Conservation (phyloP, 2,329 filamentous ascomycete species). For the Nemania sp. region DNA sequence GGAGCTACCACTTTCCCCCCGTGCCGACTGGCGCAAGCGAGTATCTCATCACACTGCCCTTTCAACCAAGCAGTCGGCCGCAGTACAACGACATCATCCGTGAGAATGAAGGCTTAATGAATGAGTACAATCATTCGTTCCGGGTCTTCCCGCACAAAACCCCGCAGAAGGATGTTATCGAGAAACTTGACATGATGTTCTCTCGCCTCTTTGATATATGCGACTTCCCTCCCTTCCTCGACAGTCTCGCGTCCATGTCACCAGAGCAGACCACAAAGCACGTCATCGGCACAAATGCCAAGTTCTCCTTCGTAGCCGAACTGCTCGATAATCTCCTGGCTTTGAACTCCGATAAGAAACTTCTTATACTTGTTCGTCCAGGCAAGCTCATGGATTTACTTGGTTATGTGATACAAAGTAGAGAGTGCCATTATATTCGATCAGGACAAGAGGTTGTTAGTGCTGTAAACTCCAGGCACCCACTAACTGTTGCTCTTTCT, state of each 20-base stretch:
- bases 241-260: conserved; percentile 50
- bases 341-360: conserved; percentile 46
- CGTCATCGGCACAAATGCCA: conserved; percentile 60
- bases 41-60: conserved; percentile 60
- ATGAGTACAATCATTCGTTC: conserved; percentile 51
- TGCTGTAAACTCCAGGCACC: conserved; percentile 24
- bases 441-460: conserved; percentile 31
- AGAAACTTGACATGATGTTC: conserved; percentile 57
- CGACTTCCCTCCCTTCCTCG: conserved; percentile 59
- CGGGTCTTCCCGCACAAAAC: conserved; percentile 44
- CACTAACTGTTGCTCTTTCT: conserved; percentile 48
- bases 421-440: conserved; percentile 42
- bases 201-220: conserved; percentile 57
- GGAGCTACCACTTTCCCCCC: conserved; percentile 34
- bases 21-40: conserved; percentile 45
- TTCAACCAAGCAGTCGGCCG: conserved; percentile 57
- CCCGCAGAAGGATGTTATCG: conserved; percentile 47
- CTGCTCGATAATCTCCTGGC: conserved; percentile 53
- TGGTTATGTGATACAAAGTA: conserved; percentile 51
- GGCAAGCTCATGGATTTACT: conserved; percentile 57
- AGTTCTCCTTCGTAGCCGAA: conserved; percentile 63
- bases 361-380: conserved; percentile 59
- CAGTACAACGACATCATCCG: conserved; percentile 57
- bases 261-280: conserved; percentile 55
- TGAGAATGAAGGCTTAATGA: conserved; percentile 48